A percentile compares a stretch with the other conserved stretches of the same genome.
phyloP scores from a whole-genome alignment of 495 filamentous ascomycete genomes.

The Aspergillus ostianus region DNA sequence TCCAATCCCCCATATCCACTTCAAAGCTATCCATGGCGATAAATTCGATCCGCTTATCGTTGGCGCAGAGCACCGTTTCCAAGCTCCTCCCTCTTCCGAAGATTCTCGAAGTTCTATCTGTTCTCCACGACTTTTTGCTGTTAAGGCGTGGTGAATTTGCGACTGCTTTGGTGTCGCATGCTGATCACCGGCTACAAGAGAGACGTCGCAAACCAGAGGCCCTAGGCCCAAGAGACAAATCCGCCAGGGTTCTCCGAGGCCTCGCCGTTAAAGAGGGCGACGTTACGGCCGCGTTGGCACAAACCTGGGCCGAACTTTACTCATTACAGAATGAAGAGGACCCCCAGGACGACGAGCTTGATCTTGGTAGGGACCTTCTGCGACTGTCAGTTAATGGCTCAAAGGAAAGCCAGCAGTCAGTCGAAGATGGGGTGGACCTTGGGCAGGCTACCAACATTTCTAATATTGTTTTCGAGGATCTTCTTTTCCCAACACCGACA shows the following conservation, averaged over 20 bases:
- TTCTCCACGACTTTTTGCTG: slow-evolving; percentile 84
- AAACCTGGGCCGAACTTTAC: slow-evolving; percentile 75
- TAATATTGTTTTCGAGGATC: slow-evolving; percentile 63
- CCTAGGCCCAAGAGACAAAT: slow-evolving; percentile 20
- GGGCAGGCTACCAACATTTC: slow-evolving; percentile 31
- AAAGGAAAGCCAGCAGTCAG: slow-evolving; percentile 32
- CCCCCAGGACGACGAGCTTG: slow-evolving; percentile 68
- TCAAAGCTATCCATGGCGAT: slow-evolving; percentile 68
- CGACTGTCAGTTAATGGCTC: slow-evolving; percentile 58
- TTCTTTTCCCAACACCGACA: slow-evolving; percentile 77
- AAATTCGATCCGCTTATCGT: slow-evolving; percentile 69
- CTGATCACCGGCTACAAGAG: slow-evolving; percentile 67
- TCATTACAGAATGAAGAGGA: slow-evolving; percentile 72
- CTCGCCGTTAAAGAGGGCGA: slow-evolving; percentile 84
- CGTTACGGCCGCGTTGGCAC: slow-evolving; percentile 66
- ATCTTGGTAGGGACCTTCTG: slow-evolving; percentile 75
- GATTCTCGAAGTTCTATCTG: slow-evolving; percentile 70
- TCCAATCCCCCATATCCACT: slow-evolving; percentile 71
- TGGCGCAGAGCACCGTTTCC: slow-evolving; percentile 78
- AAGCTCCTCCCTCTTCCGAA: slow-evolving; percentile 72
- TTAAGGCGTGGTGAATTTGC: slow-evolving; percentile 89
- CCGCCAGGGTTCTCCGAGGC: slow-evolving; percentile 41
- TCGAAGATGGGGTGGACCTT: slow-evolving; percentile 30
- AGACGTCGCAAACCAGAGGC: slow-evolving; percentile 37
- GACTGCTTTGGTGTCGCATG: slow-evolving; percentile 77